Evolutionary conservation across 2,329 filamentous ascomycete genomes (phyloP).

Genomic region (Aspergillus quadrilineatus): DNA sequence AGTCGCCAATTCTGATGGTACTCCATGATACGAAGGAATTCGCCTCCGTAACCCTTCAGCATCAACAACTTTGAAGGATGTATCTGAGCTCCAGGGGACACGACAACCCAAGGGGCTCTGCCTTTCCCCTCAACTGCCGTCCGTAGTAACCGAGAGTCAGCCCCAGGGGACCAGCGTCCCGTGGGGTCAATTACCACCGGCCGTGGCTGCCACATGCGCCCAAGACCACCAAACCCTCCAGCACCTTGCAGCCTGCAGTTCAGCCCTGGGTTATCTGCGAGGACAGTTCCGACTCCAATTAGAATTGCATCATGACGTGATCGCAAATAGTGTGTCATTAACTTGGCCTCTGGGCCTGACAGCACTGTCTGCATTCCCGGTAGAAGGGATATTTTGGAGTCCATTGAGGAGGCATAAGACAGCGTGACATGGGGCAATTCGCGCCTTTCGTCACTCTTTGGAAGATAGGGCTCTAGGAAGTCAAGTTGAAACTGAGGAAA

Average conservation of each 20-base stretch:
- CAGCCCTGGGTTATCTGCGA: conserved; percentile 79
- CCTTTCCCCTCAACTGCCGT: conserved; percentile 65
- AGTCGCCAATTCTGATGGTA: conserved; percentile 49
- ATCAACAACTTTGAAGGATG: conserved; percentile 48
- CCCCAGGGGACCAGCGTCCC: conserved; percentile 67
- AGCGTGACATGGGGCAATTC: conserved; percentile 65
- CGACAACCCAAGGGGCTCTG: conserved; percentile 71
- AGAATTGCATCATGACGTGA: conserved; percentile 80
- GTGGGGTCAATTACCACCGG: conserved; percentile 80
- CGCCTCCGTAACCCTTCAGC: conserved; percentile 48
- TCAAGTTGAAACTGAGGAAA: conserved; percentile 47
- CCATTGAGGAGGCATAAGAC: conserved; percentile 88
- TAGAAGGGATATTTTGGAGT: conserved; percentile 72
- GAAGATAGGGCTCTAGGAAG: conserved; percentile 55
- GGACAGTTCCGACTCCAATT: conserved; percentile 78
- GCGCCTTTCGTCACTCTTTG: conserved; percentile 33
- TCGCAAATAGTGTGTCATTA: conserved; percentile 91
- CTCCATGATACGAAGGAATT: conserved; percentile 44
- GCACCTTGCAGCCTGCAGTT: conserved; percentile 73
- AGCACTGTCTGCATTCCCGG: conserved; percentile 79
- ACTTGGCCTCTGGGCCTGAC: conserved; percentile 79
- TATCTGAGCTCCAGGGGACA: conserved; percentile 48
- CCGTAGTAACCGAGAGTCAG: conserved; percentile 63
- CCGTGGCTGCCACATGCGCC: conserved; percentile 64
- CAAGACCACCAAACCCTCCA: conserved; percentile 55